Conservation (phyloP, 2,329 filamentous ascomycete species). For the Penicillium aurantiogriseum region DNA sequence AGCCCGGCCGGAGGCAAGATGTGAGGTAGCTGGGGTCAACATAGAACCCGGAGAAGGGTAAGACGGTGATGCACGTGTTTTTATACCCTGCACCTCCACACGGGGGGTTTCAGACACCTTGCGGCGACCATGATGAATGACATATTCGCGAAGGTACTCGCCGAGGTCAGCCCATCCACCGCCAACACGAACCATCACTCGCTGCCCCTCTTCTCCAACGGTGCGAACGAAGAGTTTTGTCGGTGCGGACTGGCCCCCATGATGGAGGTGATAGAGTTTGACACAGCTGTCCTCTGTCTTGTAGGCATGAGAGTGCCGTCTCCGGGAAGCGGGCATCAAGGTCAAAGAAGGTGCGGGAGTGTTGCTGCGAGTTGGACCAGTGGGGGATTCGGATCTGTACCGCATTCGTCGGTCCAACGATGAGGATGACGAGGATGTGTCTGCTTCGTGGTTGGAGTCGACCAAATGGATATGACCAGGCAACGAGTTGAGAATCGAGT, state of each 20-base stretch:
- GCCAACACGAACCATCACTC: slow-evolving; percentile 96
- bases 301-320: slow-evolving; percentile 34
- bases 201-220: slow-evolving; percentile 83
- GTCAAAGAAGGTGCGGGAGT: slow-evolving; percentile 67
- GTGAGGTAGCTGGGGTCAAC: slow-evolving; percentile 18
- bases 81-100: slow-evolving; percentile 56
- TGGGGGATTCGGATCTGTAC: slow-evolving; percentile 35
- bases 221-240: slow-evolving; percentile 93
- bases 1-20: slow-evolving; percentile 29
- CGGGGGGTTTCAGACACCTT: slow-evolving; percentile 54
- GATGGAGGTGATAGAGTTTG: slow-evolving; percentile 86
- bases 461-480: slow-evolving; percentile 76
- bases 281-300: slow-evolving; percentile 66
- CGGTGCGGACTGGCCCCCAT: slow-evolving; percentile 77
- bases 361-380: slow-evolving; percentile 47
- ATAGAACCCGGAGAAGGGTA: slow-evolving; percentile 29
- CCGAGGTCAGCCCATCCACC: slow-evolving; percentile 97
- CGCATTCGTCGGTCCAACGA: slow-evolving; percentile 36
- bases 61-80: slow-evolving; percentile 32
- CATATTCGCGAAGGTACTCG: slow-evolving; percentile 92
- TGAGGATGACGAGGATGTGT: slow-evolving; percentile 32
- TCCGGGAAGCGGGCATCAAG: slow-evolving; percentile 58
- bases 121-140: slow-evolving; percentile 81
- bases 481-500: slow-evolving; percentile 72
- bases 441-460: slow-evolving; percentile 44